A percentile compares a stretch with the other conserved stretches of the same genome.
phyloP scores from a whole-genome alignment of 2,329 filamentous ascomycete genomes.

The Thielaviopsis euricoi region DNA sequence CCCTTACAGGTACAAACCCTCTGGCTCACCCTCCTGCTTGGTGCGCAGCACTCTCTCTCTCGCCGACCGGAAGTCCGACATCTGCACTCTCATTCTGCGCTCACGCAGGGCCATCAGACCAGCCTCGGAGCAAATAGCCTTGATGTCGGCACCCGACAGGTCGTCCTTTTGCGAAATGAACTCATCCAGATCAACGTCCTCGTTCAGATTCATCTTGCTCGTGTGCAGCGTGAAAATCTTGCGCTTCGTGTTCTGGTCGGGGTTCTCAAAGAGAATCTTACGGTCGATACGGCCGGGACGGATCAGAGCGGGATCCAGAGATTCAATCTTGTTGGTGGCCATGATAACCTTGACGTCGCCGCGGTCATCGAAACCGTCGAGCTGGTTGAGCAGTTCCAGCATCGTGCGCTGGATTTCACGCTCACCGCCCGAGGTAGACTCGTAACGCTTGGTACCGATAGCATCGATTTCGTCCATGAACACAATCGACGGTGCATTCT shows the following conservation, averaged over 20 bases:
- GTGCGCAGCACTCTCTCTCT: slow-evolving; percentile 92
- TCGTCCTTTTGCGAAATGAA: slow-evolving; percentile 99
- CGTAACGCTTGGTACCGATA: slow-evolving; percentile 96
- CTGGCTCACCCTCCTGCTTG: slow-evolving; percentile 95
- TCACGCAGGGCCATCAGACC: slow-evolving; percentile 88
- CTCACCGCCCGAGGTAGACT: slow-evolving; percentile 91
- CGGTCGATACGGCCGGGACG: slow-evolving; percentile 94
- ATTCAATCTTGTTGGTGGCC: slow-evolving; percentile 99
- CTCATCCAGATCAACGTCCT: slow-evolving; percentile 96
- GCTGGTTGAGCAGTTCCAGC: slow-evolving; percentile 93
- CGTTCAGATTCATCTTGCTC: slow-evolving; percentile 92
- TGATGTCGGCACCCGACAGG: slow-evolving; percentile 91
- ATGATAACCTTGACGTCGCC: slow-evolving; percentile 99
- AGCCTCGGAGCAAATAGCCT: slow-evolving; percentile 95
- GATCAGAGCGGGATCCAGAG: slow-evolving; percentile 87
- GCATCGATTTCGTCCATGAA: slow-evolving; percentile 99
- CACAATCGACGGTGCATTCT: slow-evolving; percentile 91
- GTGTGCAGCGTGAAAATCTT: slow-evolving; percentile 99
- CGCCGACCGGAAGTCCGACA: slow-evolving; percentile 91
- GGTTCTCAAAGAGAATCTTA: slow-evolving; percentile 68
- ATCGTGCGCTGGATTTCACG: slow-evolving; percentile 96
- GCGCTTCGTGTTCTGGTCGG: slow-evolving; percentile 72
- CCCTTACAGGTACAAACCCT: slow-evolving; percentile 88
- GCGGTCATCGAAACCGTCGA: slow-evolving; percentile 96
- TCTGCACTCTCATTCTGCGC: slow-evolving; percentile 93